Base-by-base conservation (phyloP, 352 stramenopile species). In the Pythium rhizo-oryzae region DNA sequence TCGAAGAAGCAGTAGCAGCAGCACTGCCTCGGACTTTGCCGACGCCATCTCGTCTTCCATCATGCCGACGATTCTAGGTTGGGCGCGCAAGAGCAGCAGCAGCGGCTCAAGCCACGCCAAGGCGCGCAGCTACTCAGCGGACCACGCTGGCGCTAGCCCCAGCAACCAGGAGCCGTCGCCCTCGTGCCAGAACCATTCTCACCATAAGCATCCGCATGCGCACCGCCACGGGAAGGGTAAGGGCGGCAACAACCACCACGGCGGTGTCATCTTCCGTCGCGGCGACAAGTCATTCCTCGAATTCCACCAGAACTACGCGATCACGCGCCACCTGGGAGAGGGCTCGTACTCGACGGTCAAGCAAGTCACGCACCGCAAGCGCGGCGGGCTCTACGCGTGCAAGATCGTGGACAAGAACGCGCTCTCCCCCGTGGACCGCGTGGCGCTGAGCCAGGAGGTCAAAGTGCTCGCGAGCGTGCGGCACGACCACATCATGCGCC, bases 281-380 rank as follows among this genome's bases (percentile, higher is more conserved):
- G 85, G 81, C 24, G 83, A 93, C 49, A 92, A 92, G 74, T 91
- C 81, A 54, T 92, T 90, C 47, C 57, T 94, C n/a, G 83, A 90
- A 44, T 96, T 96, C 57, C 82, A 94, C 55, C 83, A 93, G 52
- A 81, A 89, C 66, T 96, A 94, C 59, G 75, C 82, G 35, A 91
- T 96, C 69, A 87, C 82, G 23, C 72, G 82, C 35, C 84, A 96
- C 67, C 63, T 96, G 16, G 87, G 87, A n/a, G 85, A 94, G 72
- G 87, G 87, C 35, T 96, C 87, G 64, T 96, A 96, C 76, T 96
- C 87, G 69, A 92, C 84, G 0, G 87, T 96, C 19, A 96, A 96
- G 78, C 84, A 93, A 67, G 87, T 96, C 47, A 96, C 85, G 11
- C 85, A 93, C 59, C 84, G 85, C 52, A 88, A 81, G 65, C 89